phyloP scores from a whole-genome alignment of 306 rosid genomes.

The Coriaria nepalensis region DNA sequence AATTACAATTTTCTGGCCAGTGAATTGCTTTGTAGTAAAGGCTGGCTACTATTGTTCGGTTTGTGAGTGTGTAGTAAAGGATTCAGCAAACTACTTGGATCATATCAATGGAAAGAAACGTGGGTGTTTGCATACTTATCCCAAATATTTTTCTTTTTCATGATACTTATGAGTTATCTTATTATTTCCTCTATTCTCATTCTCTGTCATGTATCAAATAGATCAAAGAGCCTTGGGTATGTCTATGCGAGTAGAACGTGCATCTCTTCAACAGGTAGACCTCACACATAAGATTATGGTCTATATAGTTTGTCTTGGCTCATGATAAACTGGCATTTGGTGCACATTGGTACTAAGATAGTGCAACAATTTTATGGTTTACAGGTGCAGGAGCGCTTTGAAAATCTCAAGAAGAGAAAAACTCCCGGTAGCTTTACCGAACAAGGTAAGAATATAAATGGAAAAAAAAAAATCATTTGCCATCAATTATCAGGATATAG shows the following conservation, averaged over 20 bases:
- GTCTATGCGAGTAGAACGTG: slow-evolving; percentile 97
- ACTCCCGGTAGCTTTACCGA: slow-evolving; percentile 68
- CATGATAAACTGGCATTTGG: too few relatives aligned
- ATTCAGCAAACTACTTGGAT: slow-evolving; percentile 96
- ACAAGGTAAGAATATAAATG: slow-evolving; percentile 46
- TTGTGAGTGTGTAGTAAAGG: slow-evolving; percentile 98
- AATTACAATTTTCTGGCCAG: background rate
- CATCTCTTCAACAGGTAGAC: slow-evolving; percentile 79
- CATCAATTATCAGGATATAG: background rate
- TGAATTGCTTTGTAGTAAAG: slow-evolving; percentile 35
- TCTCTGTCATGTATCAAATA: slow-evolving; percentile 13
- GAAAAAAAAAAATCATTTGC: background rate
- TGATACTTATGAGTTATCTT: slow-evolving; percentile 10
- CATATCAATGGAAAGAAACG: slow-evolving; percentile 99
- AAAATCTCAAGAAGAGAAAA: slow-evolving; percentile 76
- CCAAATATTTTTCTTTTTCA: background rate
- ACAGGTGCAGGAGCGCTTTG: slow-evolving; percentile 90
- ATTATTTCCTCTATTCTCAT: slow-evolving; percentile 10
- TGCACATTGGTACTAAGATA: background rate
- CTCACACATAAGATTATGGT: background rate
- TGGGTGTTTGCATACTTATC: slow-evolving; percentile 25
- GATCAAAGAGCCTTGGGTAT: slow-evolving; percentile 98
- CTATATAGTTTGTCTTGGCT: too few relatives aligned
- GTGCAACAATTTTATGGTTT: slow-evolving; percentile 20
- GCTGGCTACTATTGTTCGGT: slow-evolving; percentile 93